Conservation (phyloP, 148 eudicot species). For the Selenicereus undatus region DNA sequence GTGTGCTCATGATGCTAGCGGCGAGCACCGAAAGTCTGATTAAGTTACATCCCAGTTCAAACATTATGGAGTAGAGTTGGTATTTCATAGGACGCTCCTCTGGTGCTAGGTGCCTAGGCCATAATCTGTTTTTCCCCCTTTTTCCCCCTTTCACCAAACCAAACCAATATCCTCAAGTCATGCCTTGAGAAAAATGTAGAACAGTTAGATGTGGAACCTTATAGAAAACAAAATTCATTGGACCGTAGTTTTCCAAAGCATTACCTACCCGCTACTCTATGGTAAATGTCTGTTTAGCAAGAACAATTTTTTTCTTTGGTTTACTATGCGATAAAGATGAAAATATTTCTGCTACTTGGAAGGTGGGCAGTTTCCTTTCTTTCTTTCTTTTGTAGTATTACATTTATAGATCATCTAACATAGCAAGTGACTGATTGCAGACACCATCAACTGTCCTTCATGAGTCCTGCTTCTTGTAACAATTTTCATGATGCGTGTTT, state of each 20-base stretch:
- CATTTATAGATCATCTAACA: neutral
- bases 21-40: neutral
- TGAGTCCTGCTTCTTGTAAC: slow-evolving; percentile 22
- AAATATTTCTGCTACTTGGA: neutral
- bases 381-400: neutral
- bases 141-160: neutral
- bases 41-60: neutral
- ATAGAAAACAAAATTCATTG: neutral
- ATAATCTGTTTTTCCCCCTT: neutral
- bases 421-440: slow-evolving; percentile 16
- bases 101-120: slow-evolving; percentile 1
- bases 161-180: neutral
- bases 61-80: neutral
- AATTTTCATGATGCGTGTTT: slow-evolving; percentile 22
- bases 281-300: neutral
- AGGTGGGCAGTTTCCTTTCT: neutral
- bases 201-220: neutral
- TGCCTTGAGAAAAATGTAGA: neutral
- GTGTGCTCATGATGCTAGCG: neutral
- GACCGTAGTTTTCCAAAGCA: neutral
- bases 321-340: neutral
- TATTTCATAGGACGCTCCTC: slow-evolving; percentile 17
- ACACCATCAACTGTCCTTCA: slow-evolving; percentile 7
- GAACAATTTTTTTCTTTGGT: neutral
- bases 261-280: neutral